phyloP scores from a whole-genome alignment of 495 filamentous ascomycete genomes.

The Lindgomyces ingoldianus region DNA sequence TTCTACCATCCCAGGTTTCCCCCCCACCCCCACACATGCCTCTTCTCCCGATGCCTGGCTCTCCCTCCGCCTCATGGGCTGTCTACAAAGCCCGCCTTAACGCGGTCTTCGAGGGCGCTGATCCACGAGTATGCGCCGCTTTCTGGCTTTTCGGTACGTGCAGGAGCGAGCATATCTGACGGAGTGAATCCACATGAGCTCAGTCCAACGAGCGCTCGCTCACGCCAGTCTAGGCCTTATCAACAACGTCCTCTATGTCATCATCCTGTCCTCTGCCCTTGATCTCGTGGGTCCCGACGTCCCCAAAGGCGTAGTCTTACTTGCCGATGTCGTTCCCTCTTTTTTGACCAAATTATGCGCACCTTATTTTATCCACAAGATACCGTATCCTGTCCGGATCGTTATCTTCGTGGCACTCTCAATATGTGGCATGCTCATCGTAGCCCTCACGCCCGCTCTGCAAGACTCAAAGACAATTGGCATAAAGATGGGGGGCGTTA shows the following conservation, averaged over 20 bases:
- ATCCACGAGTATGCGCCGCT: constrained; percentile 71
- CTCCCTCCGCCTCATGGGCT: constrained; percentile 73
- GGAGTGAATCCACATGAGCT: neutral
- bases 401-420: constrained; percentile 71
- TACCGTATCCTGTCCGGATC: constrained; percentile 78
- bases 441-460: constrained; percentile 72
- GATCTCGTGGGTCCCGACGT: constrained; percentile 85
- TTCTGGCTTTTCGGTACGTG: constrained; percentile 92
- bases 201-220: too few species aligned
- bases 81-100: constrained; percentile 66
- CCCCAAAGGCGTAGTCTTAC: constrained; percentile 88
- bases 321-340: constrained; percentile 86
- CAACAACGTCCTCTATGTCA: constrained; percentile 97
- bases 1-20: too few species aligned
- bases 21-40: constrained; percentile 22
- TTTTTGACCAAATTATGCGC: constrained; percentile 85
- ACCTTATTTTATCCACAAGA: constrained; percentile 86
- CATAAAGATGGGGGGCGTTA: constrained; percentile 76
- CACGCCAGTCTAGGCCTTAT: constrained; percentile 66
- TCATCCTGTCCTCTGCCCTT: constrained; percentile 92
- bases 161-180: neutral
- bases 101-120: constrained; percentile 63
- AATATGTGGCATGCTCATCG: constrained; percentile 78
- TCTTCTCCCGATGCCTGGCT: constrained; percentile 68
- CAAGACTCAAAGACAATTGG: constrained; percentile 61